Conservation (phyloP, 495 filamentous ascomycete genomes). For the Talaromyces wortmannii region DNA sequence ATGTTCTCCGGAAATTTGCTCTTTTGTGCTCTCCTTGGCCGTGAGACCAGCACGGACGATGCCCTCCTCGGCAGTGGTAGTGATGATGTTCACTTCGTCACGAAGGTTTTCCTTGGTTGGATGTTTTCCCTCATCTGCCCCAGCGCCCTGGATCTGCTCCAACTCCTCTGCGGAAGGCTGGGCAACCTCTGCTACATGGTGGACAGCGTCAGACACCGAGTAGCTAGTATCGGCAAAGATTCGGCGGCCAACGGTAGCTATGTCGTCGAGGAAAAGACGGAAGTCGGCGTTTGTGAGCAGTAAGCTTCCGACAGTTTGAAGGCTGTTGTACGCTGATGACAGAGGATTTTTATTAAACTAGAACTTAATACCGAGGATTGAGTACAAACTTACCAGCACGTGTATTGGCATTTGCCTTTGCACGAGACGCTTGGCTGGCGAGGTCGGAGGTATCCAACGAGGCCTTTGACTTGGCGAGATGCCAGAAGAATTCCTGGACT, state of each 20-base stretch:
- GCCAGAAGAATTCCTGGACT: constrained; percentile 90
- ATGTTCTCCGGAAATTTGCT: constrained; percentile 55
- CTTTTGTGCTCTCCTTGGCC: constrained; percentile 57
- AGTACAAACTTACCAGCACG: constrained; percentile 54
- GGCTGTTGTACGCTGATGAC: constrained; percentile 64
- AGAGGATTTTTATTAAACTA: no score
- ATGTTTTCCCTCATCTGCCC: constrained; percentile 43
- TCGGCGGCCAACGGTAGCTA: constrained; percentile 71
- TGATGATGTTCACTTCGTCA: constrained; percentile 55
- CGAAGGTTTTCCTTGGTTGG: constrained; percentile 54
- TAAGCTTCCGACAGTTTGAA: constrained; percentile 76
- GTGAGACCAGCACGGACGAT: constrained; percentile 59
- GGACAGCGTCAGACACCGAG: constrained; percentile 63
- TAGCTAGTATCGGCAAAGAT: constrained; percentile 84
- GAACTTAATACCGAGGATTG: neutral
- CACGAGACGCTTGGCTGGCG: constrained; percentile 50
- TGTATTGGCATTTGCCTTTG: constrained; percentile 69
- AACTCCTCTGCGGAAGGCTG: constrained; percentile 43
- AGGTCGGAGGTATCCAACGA: constrained; percentile 63
- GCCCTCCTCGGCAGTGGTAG: constrained; percentile 56
- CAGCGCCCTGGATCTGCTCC: constrained; percentile 26
- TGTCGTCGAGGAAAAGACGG: constrained; percentile 76
- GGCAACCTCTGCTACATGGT: constrained; percentile 62
- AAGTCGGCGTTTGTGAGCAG: constrained; percentile 88
- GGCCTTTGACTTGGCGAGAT: constrained; percentile 61